Conservation (phyloP, 805 yeast genomes). For the Myxozyma nipponensis region DNA sequence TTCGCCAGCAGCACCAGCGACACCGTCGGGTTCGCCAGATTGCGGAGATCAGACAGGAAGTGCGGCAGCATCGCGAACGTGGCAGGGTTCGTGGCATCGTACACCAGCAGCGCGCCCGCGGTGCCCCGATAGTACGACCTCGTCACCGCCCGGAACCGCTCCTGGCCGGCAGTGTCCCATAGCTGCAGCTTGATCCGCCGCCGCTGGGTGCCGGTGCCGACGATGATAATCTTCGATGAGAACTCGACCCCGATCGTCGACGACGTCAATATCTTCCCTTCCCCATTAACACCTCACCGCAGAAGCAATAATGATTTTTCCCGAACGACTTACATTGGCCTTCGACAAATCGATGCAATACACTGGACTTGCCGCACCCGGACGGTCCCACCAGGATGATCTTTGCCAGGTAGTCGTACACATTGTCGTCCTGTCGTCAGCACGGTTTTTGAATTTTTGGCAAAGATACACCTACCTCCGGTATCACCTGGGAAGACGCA, state of each 20-base stretch:
- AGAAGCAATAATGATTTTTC: not conserved
- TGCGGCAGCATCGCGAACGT: slow-evolving; percentile 80
- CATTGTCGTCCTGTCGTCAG: slow-evolving; percentile 12
- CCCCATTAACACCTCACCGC: not conserved
- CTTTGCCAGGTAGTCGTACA: slow-evolving; percentile 40
- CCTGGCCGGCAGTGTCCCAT: slow-evolving; percentile 98
- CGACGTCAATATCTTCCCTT: slow-evolving; percentile 36
- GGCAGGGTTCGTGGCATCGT: slow-evolving; percentile 81
- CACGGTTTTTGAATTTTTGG: not conserved
- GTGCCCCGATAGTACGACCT: slow-evolving; percentile 94
- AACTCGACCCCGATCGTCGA: slow-evolving; percentile 43
- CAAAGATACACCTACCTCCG: not conserved
- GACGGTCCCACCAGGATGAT: slow-evolving; percentile 45
- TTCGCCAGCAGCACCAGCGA: slow-evolving; percentile 90
- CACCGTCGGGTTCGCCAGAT: slow-evolving; percentile 87
- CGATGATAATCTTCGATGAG: slow-evolving; percentile 38
- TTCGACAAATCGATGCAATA: slow-evolving; percentile 42
- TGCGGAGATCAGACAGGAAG: slow-evolving; percentile 85
- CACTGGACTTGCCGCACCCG: slow-evolving; percentile 48
- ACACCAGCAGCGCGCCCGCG: slow-evolving; percentile 87
- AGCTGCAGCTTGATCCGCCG: slow-evolving; percentile 42
- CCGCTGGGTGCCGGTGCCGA: slow-evolving; percentile 34
- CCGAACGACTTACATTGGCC: slow-evolving; percentile 35
- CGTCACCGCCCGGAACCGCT: slow-evolving; percentile 89
- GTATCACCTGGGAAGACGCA: not conserved